Evolutionary conservation across 225 moss, liverwort and hornwort genomes (phyloP).

Genomic region (Pleurozium schreberi): DNA sequence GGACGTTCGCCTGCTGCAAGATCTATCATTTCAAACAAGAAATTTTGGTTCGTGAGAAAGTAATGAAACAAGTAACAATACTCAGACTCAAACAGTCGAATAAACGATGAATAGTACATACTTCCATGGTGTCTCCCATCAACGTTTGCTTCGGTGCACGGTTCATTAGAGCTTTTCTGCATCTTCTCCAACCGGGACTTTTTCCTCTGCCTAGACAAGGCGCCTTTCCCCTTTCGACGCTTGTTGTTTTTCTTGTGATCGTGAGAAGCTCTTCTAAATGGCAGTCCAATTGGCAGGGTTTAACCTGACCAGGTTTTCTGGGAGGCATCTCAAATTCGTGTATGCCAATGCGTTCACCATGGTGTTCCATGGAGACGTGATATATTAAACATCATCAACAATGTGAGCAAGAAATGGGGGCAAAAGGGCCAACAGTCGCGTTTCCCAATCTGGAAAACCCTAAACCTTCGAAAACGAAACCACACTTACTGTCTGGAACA

Average conservation of each 20-base stretch:
- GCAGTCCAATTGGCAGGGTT: not conserved
- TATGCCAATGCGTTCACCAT: not conserved
- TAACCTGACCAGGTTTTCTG: not conserved
- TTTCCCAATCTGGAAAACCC: not conserved
- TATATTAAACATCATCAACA: not conserved
- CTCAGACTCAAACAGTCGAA: not conserved
- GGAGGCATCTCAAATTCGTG: not conserved
- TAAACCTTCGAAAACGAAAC: not conserved
- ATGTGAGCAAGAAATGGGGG: not conserved
- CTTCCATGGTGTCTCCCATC: slow-evolving; percentile 4
- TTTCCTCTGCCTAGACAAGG: slow-evolving; percentile 37
- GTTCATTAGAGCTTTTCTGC: slow-evolving; percentile 7
- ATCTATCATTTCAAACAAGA: not conserved
- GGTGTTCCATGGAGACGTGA: not conserved
- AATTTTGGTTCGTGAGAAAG: not conserved
- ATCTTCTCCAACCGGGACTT: slow-evolving; percentile 19
- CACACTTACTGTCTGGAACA: slow-evolving; percentile 86
- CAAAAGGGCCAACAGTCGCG: not conserved
- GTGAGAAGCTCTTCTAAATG: not conserved
- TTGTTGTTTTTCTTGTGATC: slow-evolving; percentile 14
- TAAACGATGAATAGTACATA: not conserved
- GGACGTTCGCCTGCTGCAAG: not conserved
- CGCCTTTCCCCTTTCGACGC: slow-evolving; percentile 50
- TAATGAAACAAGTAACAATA: not conserved
- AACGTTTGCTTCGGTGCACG: not conserved